Evolutionary conservation across 1,139 yeast genomes (phyloP).

Genomic region (Entelexis paramagnoliae): DNA sequence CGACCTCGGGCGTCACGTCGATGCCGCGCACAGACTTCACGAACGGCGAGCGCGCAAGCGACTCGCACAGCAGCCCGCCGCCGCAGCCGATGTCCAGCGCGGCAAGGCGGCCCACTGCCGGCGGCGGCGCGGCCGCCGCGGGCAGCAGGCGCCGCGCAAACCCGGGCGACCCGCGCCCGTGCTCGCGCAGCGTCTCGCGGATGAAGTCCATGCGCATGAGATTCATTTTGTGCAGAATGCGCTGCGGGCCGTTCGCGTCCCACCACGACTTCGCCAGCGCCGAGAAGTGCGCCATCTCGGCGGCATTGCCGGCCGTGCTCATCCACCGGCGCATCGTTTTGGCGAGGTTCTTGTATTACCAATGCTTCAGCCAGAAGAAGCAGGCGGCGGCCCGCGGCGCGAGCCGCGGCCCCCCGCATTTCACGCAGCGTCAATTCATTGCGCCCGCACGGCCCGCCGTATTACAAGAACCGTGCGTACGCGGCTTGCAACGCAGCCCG

Average conservation of each 20-base stretch:
- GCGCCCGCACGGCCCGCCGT: too few species aligned
- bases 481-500: too few species aligned
- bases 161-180: conserved; percentile 60
- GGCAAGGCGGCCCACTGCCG: conserved; percentile 35
- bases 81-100: conserved; percentile 95
- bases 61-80: conserved; percentile 85
- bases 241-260: conserved; percentile 88
- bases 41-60: conserved; percentile 65
- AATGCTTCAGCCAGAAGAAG: neutral
- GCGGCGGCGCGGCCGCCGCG: conserved; percentile 33
- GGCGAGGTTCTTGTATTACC: neutral
- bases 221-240: conserved; percentile 92
- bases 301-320: conserved; percentile 15
- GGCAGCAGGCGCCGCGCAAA: conserved; percentile 63
- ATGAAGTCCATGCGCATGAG: conserved; percentile 79
- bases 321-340: neutral
- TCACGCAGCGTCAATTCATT: too few species aligned
- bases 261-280: conserved; percentile 88
- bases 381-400: too few species aligned
- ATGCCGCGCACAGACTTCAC: conserved; percentile 62
- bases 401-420: too few species aligned
- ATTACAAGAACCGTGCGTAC: too few species aligned
- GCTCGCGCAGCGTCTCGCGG: conserved; percentile 44
- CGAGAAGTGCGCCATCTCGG: conserved; percentile 70
- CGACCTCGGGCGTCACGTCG: conserved; percentile 73